Percentiles rank a stretch among this genome's conserved stretches.
phyloP scores from a whole-genome alignment of 805 yeast species.

The Saturnispora sekii region DNA sequence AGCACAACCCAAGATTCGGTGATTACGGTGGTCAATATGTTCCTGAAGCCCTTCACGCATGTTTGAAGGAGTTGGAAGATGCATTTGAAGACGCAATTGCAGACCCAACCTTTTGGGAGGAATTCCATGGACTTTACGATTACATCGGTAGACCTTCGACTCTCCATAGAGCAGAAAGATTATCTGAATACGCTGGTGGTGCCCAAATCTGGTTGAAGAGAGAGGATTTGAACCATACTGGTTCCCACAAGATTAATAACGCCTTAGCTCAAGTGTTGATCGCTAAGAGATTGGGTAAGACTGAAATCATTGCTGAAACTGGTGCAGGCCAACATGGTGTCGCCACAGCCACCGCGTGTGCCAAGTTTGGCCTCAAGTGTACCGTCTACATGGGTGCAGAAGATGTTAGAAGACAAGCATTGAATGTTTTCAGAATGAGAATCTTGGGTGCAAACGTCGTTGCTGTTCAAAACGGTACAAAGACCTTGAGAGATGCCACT shows the following conservation, averaged over 20 bases:
- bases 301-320: slow-evolving; percentile 74
- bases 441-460: slow-evolving; percentile 93
- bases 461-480: slow-evolving; percentile 89
- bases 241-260: slow-evolving; percentile 80
- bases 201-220: slow-evolving; percentile 96
- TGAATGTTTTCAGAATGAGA: slow-evolving; percentile 95
- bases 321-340: slow-evolving; percentile 96
- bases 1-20: slow-evolving; percentile 75
- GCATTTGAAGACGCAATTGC: slow-evolving; percentile 84
- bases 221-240: slow-evolving; percentile 89
- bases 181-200: slow-evolving; percentile 87
- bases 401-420: slow-evolving; percentile 96
- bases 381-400: slow-evolving; percentile 98
- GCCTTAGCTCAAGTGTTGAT: slow-evolving; percentile 75
- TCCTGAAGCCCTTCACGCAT: slow-evolving; percentile 90
- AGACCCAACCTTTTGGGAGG: slow-evolving; percentile 91
- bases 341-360: slow-evolving; percentile 88
- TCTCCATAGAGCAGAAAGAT: slow-evolving; percentile 82
- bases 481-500: slow-evolving; percentile 95
- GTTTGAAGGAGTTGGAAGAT: slow-evolving; percentile 78
- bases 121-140: slow-evolving; percentile 70
- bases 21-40: slow-evolving; percentile 98
- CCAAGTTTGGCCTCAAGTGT: slow-evolving; percentile 87
- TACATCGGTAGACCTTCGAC: slow-evolving; percentile 97
- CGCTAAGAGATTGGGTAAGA: slow-evolving; percentile 72